These are phyloP conservation scores for Macrolepiota dolichaula DNA, from an alignment of 768 basidiomycete species.

Conservation along the genomic window DNA sequence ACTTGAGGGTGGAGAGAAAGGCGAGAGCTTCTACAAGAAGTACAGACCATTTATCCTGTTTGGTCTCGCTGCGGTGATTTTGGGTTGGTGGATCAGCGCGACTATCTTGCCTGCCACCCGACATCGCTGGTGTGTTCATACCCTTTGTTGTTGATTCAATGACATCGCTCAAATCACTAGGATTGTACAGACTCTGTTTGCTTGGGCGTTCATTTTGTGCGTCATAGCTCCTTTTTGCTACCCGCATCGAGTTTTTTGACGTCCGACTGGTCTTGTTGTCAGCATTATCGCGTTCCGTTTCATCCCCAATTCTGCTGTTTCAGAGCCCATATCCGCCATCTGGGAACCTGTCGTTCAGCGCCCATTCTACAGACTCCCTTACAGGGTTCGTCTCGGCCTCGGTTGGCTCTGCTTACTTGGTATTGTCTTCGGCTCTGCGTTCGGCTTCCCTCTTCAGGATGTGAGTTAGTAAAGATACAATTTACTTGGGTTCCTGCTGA, in stretches of 20 bases:
- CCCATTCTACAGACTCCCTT: conserved; percentile 63
- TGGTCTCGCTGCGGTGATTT: conserved; percentile 55
- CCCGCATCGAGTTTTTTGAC: background rate
- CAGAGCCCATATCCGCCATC: conserved; percentile 65
- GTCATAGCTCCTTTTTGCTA: conserved; percentile 18
- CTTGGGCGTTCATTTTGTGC: conserved; percentile 79
- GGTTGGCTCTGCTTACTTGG: conserved; percentile 79
- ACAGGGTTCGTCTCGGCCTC: conserved; percentile 49
- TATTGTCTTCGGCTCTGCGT: conserved; percentile 83
- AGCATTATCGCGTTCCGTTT: conserved; percentile 84
- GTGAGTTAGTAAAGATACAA: conserved; percentile 37
- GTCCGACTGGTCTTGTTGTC: background rate
- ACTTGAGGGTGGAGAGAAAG: conserved; percentile 20
- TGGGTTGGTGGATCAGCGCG: conserved; percentile 86
- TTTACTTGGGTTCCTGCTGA: background rate
- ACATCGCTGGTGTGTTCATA: conserved; percentile 59
- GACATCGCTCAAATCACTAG: conserved; percentile 28
- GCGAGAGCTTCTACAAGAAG: conserved; percentile 19
- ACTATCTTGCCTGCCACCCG: conserved; percentile 67
- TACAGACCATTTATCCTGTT: conserved; percentile 45
- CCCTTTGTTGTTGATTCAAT: conserved; percentile 2
- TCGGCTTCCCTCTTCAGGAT: conserved; percentile 64
- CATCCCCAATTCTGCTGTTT: conserved; percentile 68
- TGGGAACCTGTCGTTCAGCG: conserved; percentile 65
- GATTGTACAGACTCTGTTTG: conserved; percentile 79